Evolutionary conservation across 257 asterid species (phyloP), one percentile per base, ranked within the genome.

Genomic region (Scutellaria barbata): DNA sequence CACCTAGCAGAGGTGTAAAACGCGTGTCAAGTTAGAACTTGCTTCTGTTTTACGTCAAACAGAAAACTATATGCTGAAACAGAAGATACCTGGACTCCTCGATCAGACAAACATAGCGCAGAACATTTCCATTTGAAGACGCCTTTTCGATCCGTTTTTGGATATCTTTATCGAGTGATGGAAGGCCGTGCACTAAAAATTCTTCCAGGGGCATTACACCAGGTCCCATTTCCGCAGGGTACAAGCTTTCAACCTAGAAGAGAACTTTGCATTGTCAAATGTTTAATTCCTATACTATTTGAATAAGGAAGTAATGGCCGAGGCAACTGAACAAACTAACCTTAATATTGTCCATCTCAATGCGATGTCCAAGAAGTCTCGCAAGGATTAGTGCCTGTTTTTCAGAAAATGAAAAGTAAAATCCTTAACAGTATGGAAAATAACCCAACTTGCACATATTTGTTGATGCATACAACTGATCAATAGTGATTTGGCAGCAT

Each of bases 361-460:
- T 81, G 69, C 85, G 87, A 55, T 80, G 86, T 51, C 98, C 98
- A 74, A 90, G 95, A 75, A 93, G 91, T 59, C 98, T 88, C 73
- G 96, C 95, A 74, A 93, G 96, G 77, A 93, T 93, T 74, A 93
- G 84, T 76, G 95, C 96, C 98, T 93, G 77, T 68, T 41, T 61
- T 35, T 17, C 30, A 66, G 64, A 72, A 50, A 2, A 30, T 22
- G 25, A 20, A 20, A 59, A 63, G 5, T 33, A 50, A 65, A 69
- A n/a, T 52, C 22, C 56, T 65, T 65, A 70, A 55, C 13, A 7
- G 62, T 54, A 61, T 50, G 53, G 53, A 30, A 54, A 14, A 22
- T 37, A 56, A 17, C 14, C 13, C 16, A 11, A 20, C 54, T 51
- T 37, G 8, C 65, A 55, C 25, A 20, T 55, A 56, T 54, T 50